Evolutionary conservation across 495 filamentous ascomycete genomes (phyloP).

Genomic region (Hypoxylon cercidicola): DNA sequence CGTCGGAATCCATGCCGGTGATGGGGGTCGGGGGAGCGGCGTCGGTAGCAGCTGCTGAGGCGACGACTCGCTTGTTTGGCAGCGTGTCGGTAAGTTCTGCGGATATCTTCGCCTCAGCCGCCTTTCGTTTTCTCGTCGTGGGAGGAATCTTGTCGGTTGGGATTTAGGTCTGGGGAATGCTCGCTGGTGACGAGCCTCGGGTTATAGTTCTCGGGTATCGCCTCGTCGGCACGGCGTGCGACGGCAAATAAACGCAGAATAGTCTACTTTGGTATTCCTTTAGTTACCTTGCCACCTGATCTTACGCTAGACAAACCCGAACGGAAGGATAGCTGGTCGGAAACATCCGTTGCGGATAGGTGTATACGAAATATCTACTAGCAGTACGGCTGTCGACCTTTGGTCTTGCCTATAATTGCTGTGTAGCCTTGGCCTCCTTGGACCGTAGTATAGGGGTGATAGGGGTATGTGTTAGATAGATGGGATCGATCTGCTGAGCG

Average conservation of each 20-base stretch:
- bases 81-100: slow-evolving; percentile 51
- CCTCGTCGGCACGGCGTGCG: slow-evolving; percentile 9
- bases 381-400: too few relatives aligned
- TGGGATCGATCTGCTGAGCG: too few relatives aligned
- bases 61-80: slow-evolving; percentile 63
- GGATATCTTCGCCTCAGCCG: slow-evolving; percentile 76
- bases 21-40: slow-evolving; percentile 69
- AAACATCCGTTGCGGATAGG: neutral
- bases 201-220: neutral
- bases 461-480: too few relatives aligned
- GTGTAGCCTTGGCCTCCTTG: too few relatives aligned
- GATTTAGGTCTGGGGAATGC: slow-evolving; percentile 30
- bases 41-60: slow-evolving; percentile 58
- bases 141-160: slow-evolving; percentile 67
- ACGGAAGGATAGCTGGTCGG: neutral
- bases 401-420: too few relatives aligned
- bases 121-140: slow-evolving; percentile 88
- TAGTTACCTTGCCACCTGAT: neutral
- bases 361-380: too few relatives aligned
- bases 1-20: slow-evolving; percentile 94
- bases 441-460: too few relatives aligned
- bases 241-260: slow-evolving; percentile 1
- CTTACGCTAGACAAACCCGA: neutral
- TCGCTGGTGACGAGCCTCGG: slow-evolving; percentile 39
- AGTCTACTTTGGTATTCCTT: neutral